Evolutionary conservation across 1,284 basidiomycete genomes (phyloP).

Genomic region (Cryptococcus wingfieldii): DNA sequence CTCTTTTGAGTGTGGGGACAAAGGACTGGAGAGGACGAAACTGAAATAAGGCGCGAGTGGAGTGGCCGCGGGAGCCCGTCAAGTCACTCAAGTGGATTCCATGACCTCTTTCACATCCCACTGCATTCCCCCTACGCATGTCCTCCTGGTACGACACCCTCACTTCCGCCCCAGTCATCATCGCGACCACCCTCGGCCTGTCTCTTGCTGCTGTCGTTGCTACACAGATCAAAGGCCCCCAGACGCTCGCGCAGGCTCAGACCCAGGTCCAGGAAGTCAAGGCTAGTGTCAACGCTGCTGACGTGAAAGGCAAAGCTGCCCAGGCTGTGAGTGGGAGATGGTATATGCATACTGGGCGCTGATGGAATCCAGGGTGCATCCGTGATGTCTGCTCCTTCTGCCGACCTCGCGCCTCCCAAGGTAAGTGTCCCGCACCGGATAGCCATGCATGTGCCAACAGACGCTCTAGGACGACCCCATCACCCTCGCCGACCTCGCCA

Average conservation of each 20-base stretch:
- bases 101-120: neutral
- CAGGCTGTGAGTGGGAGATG: constrained; percentile 18
- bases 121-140: constrained; percentile 1
- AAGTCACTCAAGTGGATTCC: no score
- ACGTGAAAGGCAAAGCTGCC: constrained; percentile 22
- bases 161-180: constrained; percentile 31
- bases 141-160: constrained; percentile 35
- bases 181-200: constrained; percentile 32
- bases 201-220: constrained; percentile 23
- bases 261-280: constrained; percentile 22
- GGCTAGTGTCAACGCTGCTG: constrained; percentile 13
- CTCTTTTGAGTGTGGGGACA: constrained; percentile 2
- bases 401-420: constrained; percentile 43
- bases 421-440: constrained; percentile 17
- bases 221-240: constrained; percentile 1
- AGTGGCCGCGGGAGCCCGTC: no score
- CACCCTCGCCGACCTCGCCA: constrained; percentile 32
- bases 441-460: neutral
- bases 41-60: neutral
- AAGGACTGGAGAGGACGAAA: neutral
- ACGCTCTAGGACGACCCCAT: constrained; percentile 35
- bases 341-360: neutral
- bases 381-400: constrained; percentile 47
- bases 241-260: constrained; percentile 5
- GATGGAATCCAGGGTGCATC: constrained; percentile 24